A percentile compares a stretch with the other conserved stretches of the same genome.
Conservation (phyloP, 768 basidiomycete genomes). For the Galerina sulciceps region DNA sequence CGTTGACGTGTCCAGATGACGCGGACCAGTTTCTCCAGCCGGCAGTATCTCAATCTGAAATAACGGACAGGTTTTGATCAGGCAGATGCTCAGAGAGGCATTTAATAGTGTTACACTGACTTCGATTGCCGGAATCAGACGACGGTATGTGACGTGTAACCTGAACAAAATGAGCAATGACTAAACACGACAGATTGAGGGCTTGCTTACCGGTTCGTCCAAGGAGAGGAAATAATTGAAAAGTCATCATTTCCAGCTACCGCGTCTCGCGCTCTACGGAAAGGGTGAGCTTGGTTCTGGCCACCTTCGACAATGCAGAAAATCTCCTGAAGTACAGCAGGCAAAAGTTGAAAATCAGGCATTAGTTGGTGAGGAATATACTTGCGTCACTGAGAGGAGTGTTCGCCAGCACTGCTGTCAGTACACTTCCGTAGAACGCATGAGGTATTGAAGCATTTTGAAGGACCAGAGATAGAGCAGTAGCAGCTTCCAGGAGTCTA, state of each 20-base stretch:
- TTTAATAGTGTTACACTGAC: slow-evolving; percentile 42
- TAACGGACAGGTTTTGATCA: slow-evolving; percentile 8
- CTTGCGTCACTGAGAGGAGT: slow-evolving; percentile 68
- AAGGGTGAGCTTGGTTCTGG: slow-evolving; percentile 65
- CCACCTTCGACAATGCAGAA: slow-evolving; percentile 83
- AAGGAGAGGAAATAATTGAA: slow-evolving; percentile 74
- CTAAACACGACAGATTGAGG: not conserved
- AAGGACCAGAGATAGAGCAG: slow-evolving; percentile 72
- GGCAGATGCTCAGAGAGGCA: slow-evolving; percentile 5
- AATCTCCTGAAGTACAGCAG: slow-evolving; percentile 63
- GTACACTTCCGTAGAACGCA: slow-evolving; percentile 79
- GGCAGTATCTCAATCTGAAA: slow-evolving; percentile 80
- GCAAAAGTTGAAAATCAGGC: slow-evolving; percentile 1
- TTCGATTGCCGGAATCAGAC: slow-evolving; percentile 77
- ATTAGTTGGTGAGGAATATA: slow-evolving; percentile 17
- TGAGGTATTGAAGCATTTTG: slow-evolving; percentile 64
- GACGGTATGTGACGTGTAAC: slow-evolving; percentile 75
- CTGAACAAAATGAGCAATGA: slow-evolving; percentile 37
- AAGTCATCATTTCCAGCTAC: slow-evolving; percentile 66
- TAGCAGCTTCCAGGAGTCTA: slow-evolving; percentile 78
- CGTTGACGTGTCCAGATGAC: slow-evolving; percentile 68
- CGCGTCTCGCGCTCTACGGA: slow-evolving; percentile 81
- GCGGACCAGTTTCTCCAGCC: slow-evolving; percentile 82
- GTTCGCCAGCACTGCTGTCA: slow-evolving; percentile 72
- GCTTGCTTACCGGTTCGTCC: slow-evolving; percentile 75